These are phyloP conservation scores for Fusarium oligoseptatum DNA, from an alignment of 2,329 filamentous ascomycete species.

Conservation along the genomic window DNA sequence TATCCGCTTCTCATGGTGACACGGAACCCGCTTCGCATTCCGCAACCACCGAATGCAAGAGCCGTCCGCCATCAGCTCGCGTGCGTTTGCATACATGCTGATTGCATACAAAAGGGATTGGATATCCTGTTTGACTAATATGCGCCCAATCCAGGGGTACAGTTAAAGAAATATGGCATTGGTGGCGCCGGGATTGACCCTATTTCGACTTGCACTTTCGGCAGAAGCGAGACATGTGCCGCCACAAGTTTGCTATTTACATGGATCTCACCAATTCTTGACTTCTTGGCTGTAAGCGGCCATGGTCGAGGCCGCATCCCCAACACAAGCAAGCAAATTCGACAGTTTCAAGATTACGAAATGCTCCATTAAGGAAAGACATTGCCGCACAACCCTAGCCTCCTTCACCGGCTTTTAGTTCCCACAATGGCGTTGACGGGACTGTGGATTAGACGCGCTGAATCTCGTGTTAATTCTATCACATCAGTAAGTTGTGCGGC, in stretches of 20 bases:
- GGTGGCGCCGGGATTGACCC: not conserved
- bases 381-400: not conserved
- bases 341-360: not conserved
- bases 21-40: conserved; percentile 3
- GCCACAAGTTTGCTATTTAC: not conserved
- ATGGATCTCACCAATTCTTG: not conserved
- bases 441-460: not conserved
- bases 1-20: conserved; percentile 15
- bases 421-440: not conserved
- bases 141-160: conserved; percentile 2
- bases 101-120: not conserved
- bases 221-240: conserved; percentile 8
- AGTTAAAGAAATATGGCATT: not conserved
- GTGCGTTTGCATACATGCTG: conserved; percentile 1
- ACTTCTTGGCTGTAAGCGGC: not conserved
- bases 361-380: not conserved
- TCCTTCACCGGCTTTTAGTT: conserved; percentile 2
- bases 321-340: conserved; percentile 3
- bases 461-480: not conserved
- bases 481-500: not conserved
- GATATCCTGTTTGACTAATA: not conserved
- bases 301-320: not conserved
- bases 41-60: not conserved
- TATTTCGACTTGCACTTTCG: not conserved
- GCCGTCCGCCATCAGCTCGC: not conserved